Evolutionary conservation across 371 early-diverging fungal species (phyloP), one percentile per base, ranked within the genome.

Genomic region (Rhizopus delemar): DNA sequence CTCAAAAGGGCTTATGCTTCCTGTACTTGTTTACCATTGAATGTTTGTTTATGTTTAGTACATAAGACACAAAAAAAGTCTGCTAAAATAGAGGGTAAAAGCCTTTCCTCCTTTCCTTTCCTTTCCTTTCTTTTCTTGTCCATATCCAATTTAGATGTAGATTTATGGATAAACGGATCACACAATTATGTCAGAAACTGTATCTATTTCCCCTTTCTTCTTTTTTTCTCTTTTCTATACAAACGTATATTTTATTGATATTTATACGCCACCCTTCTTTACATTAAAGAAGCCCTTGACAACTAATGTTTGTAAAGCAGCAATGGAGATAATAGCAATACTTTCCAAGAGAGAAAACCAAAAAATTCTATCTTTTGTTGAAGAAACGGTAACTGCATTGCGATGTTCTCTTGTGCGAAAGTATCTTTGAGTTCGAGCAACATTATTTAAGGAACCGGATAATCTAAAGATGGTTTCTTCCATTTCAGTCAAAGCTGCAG

Each of bases 391-490:
- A 29, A 84, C 83, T 53, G 89, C 85, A 80, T 93, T 93, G 46
- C 97, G 80, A 80, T 89, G 89, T 70, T 95, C 93, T 52, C 92
- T 75, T 35, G 92, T 86, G 53, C 93, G 78, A 74, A 93, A 91
- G 74, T 89, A 87, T 73, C 88, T 86, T 78, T 93, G 92, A 51
- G 86, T 84, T 51, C 93, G 84, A 46, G 77, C 74, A 65, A 92
- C 79, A 58, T 75, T 74, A 49, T 71, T 73, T 60, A 92, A 53
- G 45, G 77, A 80, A 51, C 84, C 77, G 31, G 81, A 67, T 52
- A 89, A 75, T 54, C 81, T 59, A 61, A 69, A 75, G 13, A 79
- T 34, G 7, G 78, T 77, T 61, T 90, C 89, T 65, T 91, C 89
- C 75, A 88, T 88, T 22, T 86, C 80, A 49, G 80, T 80, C 41